A percentile compares a stretch with the other conserved stretches of the same genome.
These are phyloP conservation scores for Solioccasus polychromus DNA, from an alignment of 768 basidiomycete species.

Conservation along the genomic window DNA sequence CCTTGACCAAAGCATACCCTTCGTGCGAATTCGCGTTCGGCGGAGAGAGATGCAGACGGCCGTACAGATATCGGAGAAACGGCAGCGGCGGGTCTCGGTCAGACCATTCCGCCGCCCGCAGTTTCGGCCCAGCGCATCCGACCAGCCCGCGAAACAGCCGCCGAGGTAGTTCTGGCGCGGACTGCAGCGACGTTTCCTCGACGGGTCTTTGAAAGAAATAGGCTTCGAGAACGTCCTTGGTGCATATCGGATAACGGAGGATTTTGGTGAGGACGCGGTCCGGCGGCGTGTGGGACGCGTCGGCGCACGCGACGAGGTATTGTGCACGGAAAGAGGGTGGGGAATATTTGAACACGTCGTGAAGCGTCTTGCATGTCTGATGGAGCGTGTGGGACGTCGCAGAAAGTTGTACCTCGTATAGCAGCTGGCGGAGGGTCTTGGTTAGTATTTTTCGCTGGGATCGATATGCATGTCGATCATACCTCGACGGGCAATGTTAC, in stretches of 20 bases:
- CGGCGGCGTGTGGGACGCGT: conserved; percentile 13
- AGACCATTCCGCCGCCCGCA: conserved; percentile 37
- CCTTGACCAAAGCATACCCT: conserved; percentile 81
- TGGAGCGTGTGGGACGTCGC: conserved; percentile 68
- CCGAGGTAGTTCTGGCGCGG: conserved; percentile 53
- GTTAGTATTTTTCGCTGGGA: not conserved
- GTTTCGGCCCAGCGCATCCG: too few species aligned
- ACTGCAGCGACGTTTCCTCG: too few species aligned
- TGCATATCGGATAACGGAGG: conserved; percentile 43
- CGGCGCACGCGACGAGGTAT: conserved; percentile 51
- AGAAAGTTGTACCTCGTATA: conserved; percentile 74
- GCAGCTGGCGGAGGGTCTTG: conserved; percentile 51
- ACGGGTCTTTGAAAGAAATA: conserved; percentile 37
- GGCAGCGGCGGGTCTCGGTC: conserved; percentile 57
- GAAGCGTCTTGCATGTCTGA: conserved; percentile 49
- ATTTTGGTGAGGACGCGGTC: conserved; percentile 39
- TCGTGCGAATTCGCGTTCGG: conserved; percentile 64
- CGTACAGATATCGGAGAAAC: conserved; percentile 58
- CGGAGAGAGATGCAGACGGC: conserved; percentile 34
- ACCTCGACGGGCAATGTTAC: conserved; percentile 37
- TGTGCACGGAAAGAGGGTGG: conserved; percentile 59
- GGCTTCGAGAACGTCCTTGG: conserved; percentile 40
- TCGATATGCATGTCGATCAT: conserved; percentile 3
- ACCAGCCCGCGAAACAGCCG: conserved; percentile 60
- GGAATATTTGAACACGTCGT: conserved; percentile 51